Percentiles rank a stretch among this genome's conserved stretches.
Conservation (phyloP, 768 basidiomycete genomes). For the Boletus rex-veris region DNA sequence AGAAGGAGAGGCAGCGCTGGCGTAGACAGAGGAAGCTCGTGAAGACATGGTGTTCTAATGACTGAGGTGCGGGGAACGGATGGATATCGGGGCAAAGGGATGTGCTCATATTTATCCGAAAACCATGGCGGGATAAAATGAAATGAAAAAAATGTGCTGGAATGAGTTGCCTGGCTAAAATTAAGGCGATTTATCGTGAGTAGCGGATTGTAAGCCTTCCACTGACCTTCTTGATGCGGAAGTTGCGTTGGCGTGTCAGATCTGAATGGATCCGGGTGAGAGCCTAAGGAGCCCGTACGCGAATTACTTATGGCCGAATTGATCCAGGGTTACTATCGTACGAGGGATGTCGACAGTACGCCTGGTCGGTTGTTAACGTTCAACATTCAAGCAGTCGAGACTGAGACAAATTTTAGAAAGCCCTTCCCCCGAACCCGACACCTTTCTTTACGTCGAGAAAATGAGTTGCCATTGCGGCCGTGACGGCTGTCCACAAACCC, state of each 20-base stretch:
- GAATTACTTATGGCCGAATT: neutral
- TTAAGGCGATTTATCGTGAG: slow-evolving; percentile 26
- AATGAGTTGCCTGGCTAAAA: slow-evolving; percentile 27
- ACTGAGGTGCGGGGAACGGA: neutral
- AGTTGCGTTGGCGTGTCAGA: slow-evolving; percentile 13
- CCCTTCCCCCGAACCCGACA: neutral
- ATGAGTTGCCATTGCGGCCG: slow-evolving; percentile 12
- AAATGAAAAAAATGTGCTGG: slow-evolving; percentile 15
- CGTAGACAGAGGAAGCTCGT: slow-evolving; percentile 25
- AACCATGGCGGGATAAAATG: slow-evolving; percentile 6
- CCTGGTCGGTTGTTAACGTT: neutral
- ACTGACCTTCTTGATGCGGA: slow-evolving; percentile 27
- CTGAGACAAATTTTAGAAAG: neutral
- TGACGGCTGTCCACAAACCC: slow-evolving; percentile 13
- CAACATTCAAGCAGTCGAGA: neutral
- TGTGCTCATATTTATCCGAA: slow-evolving; percentile 29
- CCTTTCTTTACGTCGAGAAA: slow-evolving; percentile 1
- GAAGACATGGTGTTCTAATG: slow-evolving; percentile 23
- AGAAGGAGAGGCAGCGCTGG: slow-evolving; percentile 26
- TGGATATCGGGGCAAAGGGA: slow-evolving; percentile 3
- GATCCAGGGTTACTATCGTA: slow-evolving; percentile 4
- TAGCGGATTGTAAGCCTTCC: slow-evolving; percentile 19
- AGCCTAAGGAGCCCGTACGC: slow-evolving; percentile 2
- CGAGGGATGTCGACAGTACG: neutral
- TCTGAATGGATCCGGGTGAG: slow-evolving; percentile 21